Evolutionary conservation across 1,284 basidiomycete species (phyloP).

Genomic region (Pseudomicrostroma phylloplanum): DNA sequence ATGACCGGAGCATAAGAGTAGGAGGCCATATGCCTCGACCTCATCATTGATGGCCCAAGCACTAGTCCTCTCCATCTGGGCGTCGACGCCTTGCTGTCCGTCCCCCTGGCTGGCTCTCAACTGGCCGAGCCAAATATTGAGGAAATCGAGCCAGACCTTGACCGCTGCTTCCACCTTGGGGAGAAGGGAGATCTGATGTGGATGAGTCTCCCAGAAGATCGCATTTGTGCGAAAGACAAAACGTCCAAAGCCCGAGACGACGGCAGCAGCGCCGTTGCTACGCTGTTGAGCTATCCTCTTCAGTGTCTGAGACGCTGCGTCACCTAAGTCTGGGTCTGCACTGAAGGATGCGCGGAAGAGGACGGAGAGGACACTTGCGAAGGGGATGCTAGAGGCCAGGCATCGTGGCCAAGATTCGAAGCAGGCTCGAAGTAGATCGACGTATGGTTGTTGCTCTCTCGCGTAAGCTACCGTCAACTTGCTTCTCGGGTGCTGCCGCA

Average conservation of each 20-base stretch:
- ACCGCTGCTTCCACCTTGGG: constrained; percentile 63
- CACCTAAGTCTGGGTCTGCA: constrained; percentile 65
- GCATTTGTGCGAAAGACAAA: constrained; percentile 71
- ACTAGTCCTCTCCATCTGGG: constrained; percentile 41
- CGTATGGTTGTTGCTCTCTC: constrained; percentile 59
- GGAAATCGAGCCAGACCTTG: constrained; percentile 67
- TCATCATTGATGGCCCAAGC: constrained; percentile 51
- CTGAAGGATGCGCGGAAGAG: constrained; percentile 75
- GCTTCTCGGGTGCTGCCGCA: constrained; percentile 61
- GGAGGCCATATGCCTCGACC: constrained; percentile 69
- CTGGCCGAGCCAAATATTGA: constrained; percentile 64
- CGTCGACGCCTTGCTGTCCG: constrained; percentile 15
- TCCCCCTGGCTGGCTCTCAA: constrained; percentile 49
- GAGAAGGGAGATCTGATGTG: constrained; percentile 59
- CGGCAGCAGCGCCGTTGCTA: constrained; percentile 53
- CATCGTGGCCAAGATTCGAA: constrained; percentile 82
- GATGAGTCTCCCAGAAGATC: constrained; percentile 64
- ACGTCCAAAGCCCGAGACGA: constrained; percentile 66
- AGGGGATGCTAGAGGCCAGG: constrained; percentile 55
- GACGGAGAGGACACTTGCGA: constrained; percentile 68
- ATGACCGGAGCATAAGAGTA: constrained; percentile 67
- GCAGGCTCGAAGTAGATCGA: constrained; percentile 69
- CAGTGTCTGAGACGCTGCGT: constrained; percentile 65
- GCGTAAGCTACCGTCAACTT: constrained; percentile 63
- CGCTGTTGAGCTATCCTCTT: constrained; percentile 67